phyloP scores from a whole-genome alignment of 257 asterid species.

The Anisodus tanguticus region DNA sequence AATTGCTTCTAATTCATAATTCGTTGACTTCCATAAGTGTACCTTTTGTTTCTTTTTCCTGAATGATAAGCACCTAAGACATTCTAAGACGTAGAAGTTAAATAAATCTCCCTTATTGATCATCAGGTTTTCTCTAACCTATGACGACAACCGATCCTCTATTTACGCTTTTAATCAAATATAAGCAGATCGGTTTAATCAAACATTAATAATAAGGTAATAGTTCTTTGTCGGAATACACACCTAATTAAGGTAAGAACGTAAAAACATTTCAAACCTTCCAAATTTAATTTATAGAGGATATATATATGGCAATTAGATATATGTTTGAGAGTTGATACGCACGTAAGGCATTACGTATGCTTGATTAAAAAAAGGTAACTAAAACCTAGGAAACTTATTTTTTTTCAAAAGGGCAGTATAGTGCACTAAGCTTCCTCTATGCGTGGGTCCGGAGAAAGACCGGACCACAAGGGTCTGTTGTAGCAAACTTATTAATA shows the following conservation, averaged over 20 bases:
- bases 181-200: neutral
- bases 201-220: neutral
- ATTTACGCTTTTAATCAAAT: neutral
- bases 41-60: neutral
- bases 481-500: too few relatives aligned
- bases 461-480: too few relatives aligned
- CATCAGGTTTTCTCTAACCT: too few relatives aligned
- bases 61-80: neutral
- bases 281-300: neutral
- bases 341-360: slow-evolving; percentile 26
- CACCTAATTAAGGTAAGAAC: neutral
- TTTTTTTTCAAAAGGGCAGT: too few relatives aligned
- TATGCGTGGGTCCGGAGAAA: too few relatives aligned
- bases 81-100: too few relatives aligned
- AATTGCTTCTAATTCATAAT: too few relatives aligned
- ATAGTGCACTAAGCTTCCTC: too few relatives aligned
- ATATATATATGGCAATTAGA: neutral
- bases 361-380: neutral
- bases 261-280: neutral
- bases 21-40: too few relatives aligned
- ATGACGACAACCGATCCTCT: neutral
- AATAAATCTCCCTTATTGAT: too few relatives aligned
- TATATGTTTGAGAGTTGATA: neutral
- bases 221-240: neutral
- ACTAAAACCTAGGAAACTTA: neutral